Percentiles rank a stretch among this genome's conserved stretches.
These are phyloP conservation scores for Xylariaceae sp. DNA, from an alignment of 2,329 filamentous ascomycete genomes.

Conservation along the genomic window DNA sequence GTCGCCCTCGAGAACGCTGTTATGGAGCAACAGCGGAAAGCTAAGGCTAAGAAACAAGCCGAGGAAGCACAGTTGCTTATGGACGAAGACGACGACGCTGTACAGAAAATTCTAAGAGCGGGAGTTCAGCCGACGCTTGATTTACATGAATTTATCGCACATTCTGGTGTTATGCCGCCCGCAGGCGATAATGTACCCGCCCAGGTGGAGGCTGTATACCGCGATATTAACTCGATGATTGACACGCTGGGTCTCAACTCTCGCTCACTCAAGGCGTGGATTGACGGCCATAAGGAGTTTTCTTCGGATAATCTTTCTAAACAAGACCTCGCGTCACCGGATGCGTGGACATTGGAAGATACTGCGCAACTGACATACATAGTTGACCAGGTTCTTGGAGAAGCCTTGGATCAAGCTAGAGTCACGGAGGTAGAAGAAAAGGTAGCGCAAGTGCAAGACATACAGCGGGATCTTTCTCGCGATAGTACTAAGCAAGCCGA, in stretches of 20 bases:
- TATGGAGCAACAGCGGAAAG: constrained; percentile 47
- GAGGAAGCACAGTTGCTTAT: constrained; percentile 55
- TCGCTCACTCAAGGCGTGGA: constrained; percentile 59
- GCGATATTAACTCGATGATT: constrained; percentile 90
- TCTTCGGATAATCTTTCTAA: constrained; percentile 52
- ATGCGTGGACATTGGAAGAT: constrained; percentile 73
- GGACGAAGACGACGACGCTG: constrained; percentile 66
- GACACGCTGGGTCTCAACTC: constrained; percentile 85
- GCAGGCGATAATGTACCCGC: constrained; percentile 56
- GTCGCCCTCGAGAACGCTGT: constrained; percentile 44
- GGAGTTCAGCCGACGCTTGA: constrained; percentile 57
- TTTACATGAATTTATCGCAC: constrained; percentile 65
- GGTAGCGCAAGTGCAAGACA: constrained; percentile 61
- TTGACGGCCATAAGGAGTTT: constrained; percentile 62
- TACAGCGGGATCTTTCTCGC: constrained; percentile 65
- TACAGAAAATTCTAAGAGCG: constrained; percentile 59
- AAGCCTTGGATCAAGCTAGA: constrained; percentile 61
- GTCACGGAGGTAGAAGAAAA: constrained; percentile 66
- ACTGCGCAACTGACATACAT: constrained; percentile 64
- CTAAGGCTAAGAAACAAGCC: constrained; percentile 52
- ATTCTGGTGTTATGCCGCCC: constrained; percentile 50
- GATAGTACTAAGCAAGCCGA: constrained; percentile 74
- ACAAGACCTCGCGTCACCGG: constrained; percentile 63
- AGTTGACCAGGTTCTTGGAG: constrained; percentile 59
- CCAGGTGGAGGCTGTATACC: constrained; percentile 65